Evolutionary conservation across 1,284 basidiomycete species (phyloP).

Genomic region (Inonotus hispidus): DNA sequence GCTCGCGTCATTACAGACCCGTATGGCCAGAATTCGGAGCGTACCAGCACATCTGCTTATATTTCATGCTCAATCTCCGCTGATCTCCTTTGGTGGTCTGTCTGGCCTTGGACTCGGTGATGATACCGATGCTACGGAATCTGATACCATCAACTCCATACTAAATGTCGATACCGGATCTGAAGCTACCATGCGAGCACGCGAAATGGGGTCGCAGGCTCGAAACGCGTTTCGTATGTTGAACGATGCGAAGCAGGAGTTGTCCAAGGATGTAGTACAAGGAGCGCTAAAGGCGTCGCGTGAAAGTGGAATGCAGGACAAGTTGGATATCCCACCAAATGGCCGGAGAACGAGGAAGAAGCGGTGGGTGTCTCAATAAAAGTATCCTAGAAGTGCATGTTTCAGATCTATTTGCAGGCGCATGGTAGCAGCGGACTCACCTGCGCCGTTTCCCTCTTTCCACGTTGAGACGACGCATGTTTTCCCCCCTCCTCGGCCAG

Average conservation of each 20-base stretch:
- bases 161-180: background rate
- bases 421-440: conserved; percentile 52
- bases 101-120: conserved; percentile 3
- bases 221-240: conserved; percentile 12
- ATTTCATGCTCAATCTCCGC: conserved; percentile 10
- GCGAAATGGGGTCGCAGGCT: conserved; percentile 3
- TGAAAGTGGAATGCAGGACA: conserved; percentile 46
- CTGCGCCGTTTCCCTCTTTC: conserved; percentile 47
- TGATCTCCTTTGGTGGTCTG: conserved; percentile 5
- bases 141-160: background rate
- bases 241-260: conserved; percentile 1
- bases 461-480: conserved; percentile 34
- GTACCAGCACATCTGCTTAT: conserved; percentile 12
- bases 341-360: conserved; percentile 44
- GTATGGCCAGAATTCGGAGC: conserved; percentile 3
- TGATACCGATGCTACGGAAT: background rate
- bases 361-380: conserved; percentile 36
- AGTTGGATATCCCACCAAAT: conserved; percentile 38
- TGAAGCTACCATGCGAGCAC: background rate
- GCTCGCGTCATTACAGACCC: background rate
- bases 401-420: conserved; percentile 33
- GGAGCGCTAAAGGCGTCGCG: conserved; percentile 40
- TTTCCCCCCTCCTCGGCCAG: conserved; percentile 33
- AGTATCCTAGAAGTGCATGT: conserved; percentile 9
- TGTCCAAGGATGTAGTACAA: conserved; percentile 9